These are phyloP conservation scores for Naganishia sp. DNA, from an alignment of 1,284 basidiomycete genomes.

Conservation along the genomic window DNA sequence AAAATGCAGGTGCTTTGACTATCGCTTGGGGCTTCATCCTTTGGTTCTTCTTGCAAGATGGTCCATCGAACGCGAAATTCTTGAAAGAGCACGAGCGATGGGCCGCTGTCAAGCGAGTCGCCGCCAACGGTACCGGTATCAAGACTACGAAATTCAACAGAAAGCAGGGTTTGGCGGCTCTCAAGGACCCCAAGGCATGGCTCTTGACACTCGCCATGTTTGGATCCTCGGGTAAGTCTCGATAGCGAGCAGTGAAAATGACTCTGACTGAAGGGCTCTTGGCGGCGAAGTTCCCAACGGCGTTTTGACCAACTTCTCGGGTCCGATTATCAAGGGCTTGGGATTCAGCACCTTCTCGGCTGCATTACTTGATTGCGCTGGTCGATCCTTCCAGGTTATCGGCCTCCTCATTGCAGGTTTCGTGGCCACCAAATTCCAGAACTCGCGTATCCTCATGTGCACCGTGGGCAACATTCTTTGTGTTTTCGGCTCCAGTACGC, in stretches of 20 bases:
- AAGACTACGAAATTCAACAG: conserved; percentile 46
- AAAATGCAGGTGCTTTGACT: conserved; percentile 34
- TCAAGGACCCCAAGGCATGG: conserved; percentile 47
- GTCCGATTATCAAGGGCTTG: conserved; percentile 47
- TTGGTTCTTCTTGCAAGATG: conserved; percentile 49
- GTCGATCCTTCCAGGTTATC: conserved; percentile 47
- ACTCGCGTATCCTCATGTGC: conserved; percentile 48
- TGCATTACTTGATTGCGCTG: conserved; percentile 48
- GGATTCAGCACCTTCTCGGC: conserved; percentile 47
- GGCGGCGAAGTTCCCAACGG: conserved; percentile 43
- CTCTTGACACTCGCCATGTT: conserved; percentile 37
- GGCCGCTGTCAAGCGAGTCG: conserved; percentile 46
- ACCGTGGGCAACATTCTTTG: conserved; percentile 47
- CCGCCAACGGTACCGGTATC: conserved; percentile 42
- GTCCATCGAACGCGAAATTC: conserved; percentile 46
- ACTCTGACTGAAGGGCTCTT: too few relatives aligned
- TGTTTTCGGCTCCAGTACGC: conserved; percentile 25
- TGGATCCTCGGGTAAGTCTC: conserved; percentile 7
- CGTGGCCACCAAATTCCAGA: conserved; percentile 45
- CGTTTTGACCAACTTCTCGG: conserved; percentile 49
- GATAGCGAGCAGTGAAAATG: conserved; percentile 7
- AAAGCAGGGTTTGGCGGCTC: conserved; percentile 42
- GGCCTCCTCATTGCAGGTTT: conserved; percentile 48
- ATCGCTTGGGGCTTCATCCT: conserved; percentile 41
- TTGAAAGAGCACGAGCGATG: conserved; percentile 43